A percentile compares a stretch with the other conserved stretches of the same genome.
Evolutionary conservation across 164 flowering plant species (phyloP).

Genomic region (Protea cynaroides): DNA sequence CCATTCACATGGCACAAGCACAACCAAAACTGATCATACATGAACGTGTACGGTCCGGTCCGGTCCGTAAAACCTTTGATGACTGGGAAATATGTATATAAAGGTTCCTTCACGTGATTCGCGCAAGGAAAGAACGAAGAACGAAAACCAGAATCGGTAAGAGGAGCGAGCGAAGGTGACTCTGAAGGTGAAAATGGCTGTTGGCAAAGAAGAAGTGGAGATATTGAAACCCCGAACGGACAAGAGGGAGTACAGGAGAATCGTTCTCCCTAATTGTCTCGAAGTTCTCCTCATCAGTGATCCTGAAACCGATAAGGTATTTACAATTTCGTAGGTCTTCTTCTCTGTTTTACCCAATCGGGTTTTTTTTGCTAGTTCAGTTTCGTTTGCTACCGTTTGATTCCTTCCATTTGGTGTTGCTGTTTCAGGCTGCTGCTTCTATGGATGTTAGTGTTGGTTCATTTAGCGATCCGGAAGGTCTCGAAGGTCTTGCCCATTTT

Average conservation of each 20-base stretch:
- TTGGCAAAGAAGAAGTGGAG: slow-evolving; percentile 35
- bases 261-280: slow-evolving; percentile 70
- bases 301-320: slow-evolving; percentile 91
- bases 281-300: slow-evolving; percentile 88
- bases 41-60: too few relatives aligned
- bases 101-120: too few relatives aligned
- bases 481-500: slow-evolving; percentile 96
- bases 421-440: slow-evolving; percentile 74
- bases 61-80: too few relatives aligned
- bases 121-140: too few relatives aligned
- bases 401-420: neutral
- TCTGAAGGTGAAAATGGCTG: slow-evolving; percentile 36
- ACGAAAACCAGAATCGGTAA: neutral
- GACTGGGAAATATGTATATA: too few relatives aligned
- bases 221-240: slow-evolving; percentile 79
- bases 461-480: slow-evolving; percentile 80
- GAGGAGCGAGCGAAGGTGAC: neutral
- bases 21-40: too few relatives aligned
- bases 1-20: too few relatives aligned
- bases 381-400: too few relatives aligned
- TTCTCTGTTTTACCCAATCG: neutral
- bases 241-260: slow-evolving; percentile 67
- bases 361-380: neutral
- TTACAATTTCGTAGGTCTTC: neutral
- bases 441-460: slow-evolving; percentile 85